phyloP scores from a whole-genome alignment of 1,284 basidiomycete species.

The Malassezia sympodialis region DNA sequence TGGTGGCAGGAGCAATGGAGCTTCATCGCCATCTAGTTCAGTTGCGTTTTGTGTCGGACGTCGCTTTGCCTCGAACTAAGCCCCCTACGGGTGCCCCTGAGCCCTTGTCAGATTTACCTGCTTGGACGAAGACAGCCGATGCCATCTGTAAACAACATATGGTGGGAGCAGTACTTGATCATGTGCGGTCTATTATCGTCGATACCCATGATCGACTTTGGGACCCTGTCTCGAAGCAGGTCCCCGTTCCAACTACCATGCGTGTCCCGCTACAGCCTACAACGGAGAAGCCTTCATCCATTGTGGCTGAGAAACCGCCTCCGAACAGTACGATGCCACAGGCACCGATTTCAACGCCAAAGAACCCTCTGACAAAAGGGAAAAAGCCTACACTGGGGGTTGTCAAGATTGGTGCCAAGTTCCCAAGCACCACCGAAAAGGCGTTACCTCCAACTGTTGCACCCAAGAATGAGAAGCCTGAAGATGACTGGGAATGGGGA shows the following conservation, averaged over 20 bases:
- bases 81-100: not conserved
- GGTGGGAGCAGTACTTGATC: not conserved
- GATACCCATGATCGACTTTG: conserved; percentile 3
- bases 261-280: not conserved
- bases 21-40: not conserved
- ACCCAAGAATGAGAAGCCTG: not conserved
- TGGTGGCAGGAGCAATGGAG: not conserved
- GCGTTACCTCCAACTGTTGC: not conserved
- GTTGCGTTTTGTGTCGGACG: not conserved
- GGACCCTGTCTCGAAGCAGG: conserved; percentile 1
- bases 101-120: conserved; percentile 9
- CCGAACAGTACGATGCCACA: not conserved
- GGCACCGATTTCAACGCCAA: not conserved
- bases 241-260: not conserved
- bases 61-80: not conserved
- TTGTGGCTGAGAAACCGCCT: not conserved
- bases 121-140: not conserved
- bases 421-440: not conserved
- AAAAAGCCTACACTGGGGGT: conserved; percentile 12
- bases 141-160: not conserved
- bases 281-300: not conserved
- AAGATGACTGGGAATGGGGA: conserved; percentile 16
- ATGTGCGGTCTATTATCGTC: conserved; percentile 1
- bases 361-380: not conserved
- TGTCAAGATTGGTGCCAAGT: conserved; percentile 11